Percentiles rank a stretch among this genome's conserved stretches.
These are phyloP conservation scores for Diversispora epigaea DNA, from an alignment of 192 early-diverging fungal species.

Conservation along the genomic window DNA sequence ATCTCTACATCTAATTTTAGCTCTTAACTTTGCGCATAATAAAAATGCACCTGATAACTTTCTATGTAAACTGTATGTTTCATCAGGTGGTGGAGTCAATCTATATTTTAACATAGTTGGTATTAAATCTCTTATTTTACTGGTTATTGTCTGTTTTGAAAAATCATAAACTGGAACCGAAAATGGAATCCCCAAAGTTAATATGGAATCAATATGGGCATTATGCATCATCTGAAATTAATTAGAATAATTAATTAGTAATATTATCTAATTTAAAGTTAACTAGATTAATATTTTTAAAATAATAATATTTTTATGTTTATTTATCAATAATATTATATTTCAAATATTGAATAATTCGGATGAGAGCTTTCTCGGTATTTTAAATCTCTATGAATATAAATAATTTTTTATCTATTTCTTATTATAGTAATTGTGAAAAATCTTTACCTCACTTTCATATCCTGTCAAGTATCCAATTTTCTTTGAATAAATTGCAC, in stretches of 20 bases:
- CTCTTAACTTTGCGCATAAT: slow-evolving; percentile 78
- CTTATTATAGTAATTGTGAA: too few species aligned
- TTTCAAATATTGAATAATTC: too few species aligned
- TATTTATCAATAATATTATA: too few species aligned
- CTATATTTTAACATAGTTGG: slow-evolving; percentile 93
- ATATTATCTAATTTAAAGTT: neutral
- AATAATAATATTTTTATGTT: too few species aligned
- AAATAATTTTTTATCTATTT: too few species aligned
- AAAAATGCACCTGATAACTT: slow-evolving; percentile 93
- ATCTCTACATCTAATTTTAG: slow-evolving; percentile 39
- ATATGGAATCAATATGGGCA: slow-evolving; percentile 87
- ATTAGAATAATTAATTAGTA: neutral
- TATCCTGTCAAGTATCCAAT: slow-evolving; percentile 92
- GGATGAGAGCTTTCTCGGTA: too few species aligned
- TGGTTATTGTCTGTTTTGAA: slow-evolving; percentile 77
- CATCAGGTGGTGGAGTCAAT: slow-evolving; percentile 96
- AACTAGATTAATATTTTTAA: neutral
- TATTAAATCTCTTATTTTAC: slow-evolving; percentile 80
- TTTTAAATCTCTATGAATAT: too few species aligned
- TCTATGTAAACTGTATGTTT: slow-evolving; percentile 92
- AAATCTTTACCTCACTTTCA: slow-evolving; percentile 69
- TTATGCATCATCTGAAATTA: slow-evolving; percentile 67
- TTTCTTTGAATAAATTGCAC: slow-evolving; percentile 72
- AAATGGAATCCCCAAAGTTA: slow-evolving; percentile 88
- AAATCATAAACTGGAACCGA: slow-evolving; percentile 70